A percentile compares a stretch with the other conserved stretches of the same genome.
Conservation (phyloP, 2,329 filamentous ascomycete genomes). For the Reticulascus tulasneorum region DNA sequence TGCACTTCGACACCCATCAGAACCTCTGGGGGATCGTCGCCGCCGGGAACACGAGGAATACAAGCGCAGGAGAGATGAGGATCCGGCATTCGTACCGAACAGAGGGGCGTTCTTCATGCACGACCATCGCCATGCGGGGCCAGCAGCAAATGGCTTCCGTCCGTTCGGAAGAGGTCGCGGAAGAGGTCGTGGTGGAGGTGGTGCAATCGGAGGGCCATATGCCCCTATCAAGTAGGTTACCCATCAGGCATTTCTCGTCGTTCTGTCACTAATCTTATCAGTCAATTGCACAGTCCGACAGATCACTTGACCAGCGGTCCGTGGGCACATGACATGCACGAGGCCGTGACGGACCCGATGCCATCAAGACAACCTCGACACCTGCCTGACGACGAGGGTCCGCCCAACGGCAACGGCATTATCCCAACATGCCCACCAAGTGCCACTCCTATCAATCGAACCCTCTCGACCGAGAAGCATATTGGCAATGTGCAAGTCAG, state of each 20-base stretch:
- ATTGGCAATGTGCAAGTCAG: conserved; percentile 83
- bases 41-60: conserved; percentile 89
- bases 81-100: conserved; percentile 91
- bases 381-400: conserved; percentile 41
- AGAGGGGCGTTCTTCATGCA: conserved; percentile 96
- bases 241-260: conserved; percentile 6
- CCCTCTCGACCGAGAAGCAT: conserved; percentile 77
- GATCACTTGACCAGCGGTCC: conserved; percentile 67
- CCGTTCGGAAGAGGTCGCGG: conserved; percentile 66
- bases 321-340: conserved; percentile 96
- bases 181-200: conserved; percentile 49
- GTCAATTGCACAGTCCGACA: conserved; percentile 41
- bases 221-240: conserved; percentile 60
- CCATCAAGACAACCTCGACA: conserved; percentile 38
- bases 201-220: conserved; percentile 52
- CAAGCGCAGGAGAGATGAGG: conserved; percentile 78
- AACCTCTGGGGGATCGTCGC: conserved; percentile 64
- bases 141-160: conserved; percentile 72
- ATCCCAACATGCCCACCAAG: conserved; percentile 57
- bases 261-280: conserved; percentile 16
- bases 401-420: conserved; percentile 49
- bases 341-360: conserved; percentile 52
- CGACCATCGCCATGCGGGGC: conserved; percentile 79
- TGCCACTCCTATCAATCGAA: conserved; percentile 64
- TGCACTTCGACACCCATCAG: conserved; percentile 42